Evolutionary conservation across 2,329 filamentous ascomycete genomes (phyloP), one percentile per base, ranked within the genome.

Genomic region (Colletotrichum limetticola): DNA sequence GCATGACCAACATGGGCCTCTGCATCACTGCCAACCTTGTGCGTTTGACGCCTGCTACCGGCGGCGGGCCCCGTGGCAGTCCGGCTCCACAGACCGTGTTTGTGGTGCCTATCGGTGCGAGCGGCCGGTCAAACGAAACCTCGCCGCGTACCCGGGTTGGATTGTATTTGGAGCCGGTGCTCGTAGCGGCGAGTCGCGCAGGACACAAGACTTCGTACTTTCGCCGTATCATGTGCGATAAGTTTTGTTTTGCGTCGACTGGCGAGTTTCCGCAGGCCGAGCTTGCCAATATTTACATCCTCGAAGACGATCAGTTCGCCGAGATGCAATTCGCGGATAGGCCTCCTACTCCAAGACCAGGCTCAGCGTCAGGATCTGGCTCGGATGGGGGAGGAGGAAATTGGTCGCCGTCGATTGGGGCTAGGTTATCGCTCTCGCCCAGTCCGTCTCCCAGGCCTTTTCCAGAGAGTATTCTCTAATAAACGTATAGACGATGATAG

Each of bases 1-100:
- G 66, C 55, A 72, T 72, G 70, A 72, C 70, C 6, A 72, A 72
- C 46, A 69, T 72, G 66, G 70, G 70, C 4, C 56, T 72, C 26
- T 72, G 66, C 66, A 72, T 72, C 16, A 26, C 49, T 11, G 70
- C 67, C 5, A 60, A 60, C 16, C 22, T 72, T 4, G 30, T 65
- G 5, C 32, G 66, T 5, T 35, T 66, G 42, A n/a, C 60, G 53
- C 30, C 42, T 22, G 2, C 19, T 22, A 22, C 8, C 19, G 8
- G 16, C 14, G 58, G 37, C 5, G 56, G 66, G 14, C 37, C 58
- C 22, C 70, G 42, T 2, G 32, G 56, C 3, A 67, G 63, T 49
- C 63, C 63, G 35, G 42, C 56, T 7, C 64, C 35, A 6, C 60
- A 35, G 57, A 22, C 49, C 19, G 19, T 58, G 37, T 52, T 71